A percentile compares a stretch with the other conserved stretches of the same genome.
Evolutionary conservation across 331 rosid genomes (phyloP).

Genomic region (Spiraea crenata): DNA sequence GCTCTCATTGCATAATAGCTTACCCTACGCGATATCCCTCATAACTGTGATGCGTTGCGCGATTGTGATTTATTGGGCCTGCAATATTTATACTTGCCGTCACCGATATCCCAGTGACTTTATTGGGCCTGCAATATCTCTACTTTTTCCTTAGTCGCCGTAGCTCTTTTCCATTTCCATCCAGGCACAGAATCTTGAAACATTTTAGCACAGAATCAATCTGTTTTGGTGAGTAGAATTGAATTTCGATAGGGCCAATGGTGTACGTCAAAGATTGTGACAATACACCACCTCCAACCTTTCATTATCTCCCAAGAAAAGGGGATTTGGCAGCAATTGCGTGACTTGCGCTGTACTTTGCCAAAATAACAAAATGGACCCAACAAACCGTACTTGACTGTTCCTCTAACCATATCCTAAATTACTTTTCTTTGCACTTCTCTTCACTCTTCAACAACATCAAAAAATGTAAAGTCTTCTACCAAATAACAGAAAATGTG

Average conservation of each 20-base stretch:
- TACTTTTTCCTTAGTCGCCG: neutral
- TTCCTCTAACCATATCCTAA: neutral
- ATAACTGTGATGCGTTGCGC: too few relatives aligned
- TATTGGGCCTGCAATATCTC: too few relatives aligned
- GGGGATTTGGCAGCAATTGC: conserved; percentile 31
- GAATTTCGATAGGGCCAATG: neutral
- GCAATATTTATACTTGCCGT: too few relatives aligned
- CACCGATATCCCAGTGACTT: too few relatives aligned
- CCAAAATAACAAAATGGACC: conserved; percentile 1
- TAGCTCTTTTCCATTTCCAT: neutral
- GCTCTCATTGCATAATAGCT: too few relatives aligned
- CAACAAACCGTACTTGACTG: neutral
- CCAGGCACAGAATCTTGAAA: too few relatives aligned
- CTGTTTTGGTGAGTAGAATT: neutral
- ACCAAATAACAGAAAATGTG: neutral
- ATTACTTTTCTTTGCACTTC: neutral
- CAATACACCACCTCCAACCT: conserved; percentile 14
- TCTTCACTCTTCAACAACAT: neutral
- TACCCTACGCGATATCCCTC: too few relatives aligned
- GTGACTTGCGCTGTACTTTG: conserved; percentile 55
- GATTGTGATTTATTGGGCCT: too few relatives aligned
- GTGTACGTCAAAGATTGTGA: conserved; percentile 37
- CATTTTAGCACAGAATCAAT: neutral
- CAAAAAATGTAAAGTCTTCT: neutral
- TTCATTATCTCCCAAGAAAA: conserved; percentile 35